A percentile compares a stretch with the other conserved stretches of the same genome.
Evolutionary conservation across 2,329 filamentous ascomycete species (phyloP).

Genomic region (Fusarium sp.): DNA sequence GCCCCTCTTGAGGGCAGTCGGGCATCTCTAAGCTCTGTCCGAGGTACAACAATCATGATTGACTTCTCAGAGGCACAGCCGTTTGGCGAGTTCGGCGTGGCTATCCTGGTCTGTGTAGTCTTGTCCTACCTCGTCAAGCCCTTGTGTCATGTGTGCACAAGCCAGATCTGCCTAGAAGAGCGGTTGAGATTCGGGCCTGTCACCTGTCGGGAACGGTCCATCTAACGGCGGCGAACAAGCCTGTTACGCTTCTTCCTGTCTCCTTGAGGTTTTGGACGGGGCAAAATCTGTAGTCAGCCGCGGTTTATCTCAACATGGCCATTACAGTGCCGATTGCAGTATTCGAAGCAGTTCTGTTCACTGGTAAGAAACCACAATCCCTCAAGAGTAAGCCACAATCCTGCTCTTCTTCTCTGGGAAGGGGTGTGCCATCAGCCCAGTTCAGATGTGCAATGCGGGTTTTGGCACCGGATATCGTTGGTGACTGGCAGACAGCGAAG

Average conservation of each 20-base stretch:
- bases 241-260: constrained; percentile 27
- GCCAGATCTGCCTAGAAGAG: constrained; percentile 5
- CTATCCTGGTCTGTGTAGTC: constrained; percentile 14
- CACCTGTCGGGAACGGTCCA: constrained; percentile 5
- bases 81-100: constrained; percentile 17
- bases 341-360: neutral
- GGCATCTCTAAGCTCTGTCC: constrained; percentile 24
- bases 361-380: neutral
- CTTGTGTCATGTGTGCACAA: constrained; percentile 23
- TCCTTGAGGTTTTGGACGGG: constrained; percentile 16
- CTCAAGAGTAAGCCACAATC: constrained; percentile 1
- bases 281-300: neutral
- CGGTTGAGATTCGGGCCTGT: constrained; percentile 11
- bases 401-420: neutral
- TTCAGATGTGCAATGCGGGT: constrained; percentile 18
- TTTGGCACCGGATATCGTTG: constrained; percentile 17
- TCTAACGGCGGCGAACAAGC: constrained; percentile 19
- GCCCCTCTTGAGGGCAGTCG: constrained; percentile 21
- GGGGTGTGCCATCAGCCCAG: constrained; percentile 24
- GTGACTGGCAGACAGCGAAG: constrained; percentile 33
- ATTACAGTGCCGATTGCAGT: neutral
- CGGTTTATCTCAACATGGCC: neutral
- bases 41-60: neutral
- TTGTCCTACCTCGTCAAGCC: constrained; percentile 24
- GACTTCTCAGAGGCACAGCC: neutral